These are phyloP conservation scores for Cryptosporidium felis DNA, from an alignment of 169 alveolate genomes.

Conservation along the genomic window DNA sequence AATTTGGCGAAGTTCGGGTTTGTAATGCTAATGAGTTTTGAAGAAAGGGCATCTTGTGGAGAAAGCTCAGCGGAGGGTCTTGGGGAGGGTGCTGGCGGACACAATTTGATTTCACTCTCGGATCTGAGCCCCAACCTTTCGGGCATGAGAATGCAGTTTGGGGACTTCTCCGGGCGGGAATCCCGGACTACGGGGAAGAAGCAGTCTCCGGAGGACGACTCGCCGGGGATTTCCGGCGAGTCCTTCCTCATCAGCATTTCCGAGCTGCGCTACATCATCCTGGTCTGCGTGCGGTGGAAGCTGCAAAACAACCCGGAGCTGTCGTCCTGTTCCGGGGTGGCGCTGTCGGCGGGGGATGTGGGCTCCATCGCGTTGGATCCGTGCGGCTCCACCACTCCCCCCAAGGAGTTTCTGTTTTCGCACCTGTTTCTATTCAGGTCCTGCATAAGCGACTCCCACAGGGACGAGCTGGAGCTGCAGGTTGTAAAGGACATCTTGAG, in stretches of 20 bases:
- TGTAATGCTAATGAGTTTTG: constrained; percentile 30
- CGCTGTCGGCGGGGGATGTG: not conserved
- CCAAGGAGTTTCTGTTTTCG: constrained; percentile 10
- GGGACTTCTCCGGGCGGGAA: not conserved
- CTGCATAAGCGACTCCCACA: constrained; percentile 35
- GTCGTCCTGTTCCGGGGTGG: not conserved
- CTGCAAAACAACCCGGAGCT: constrained; percentile 19
- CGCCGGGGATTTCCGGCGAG: not conserved
- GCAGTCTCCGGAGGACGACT: too few species aligned
- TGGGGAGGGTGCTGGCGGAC: not conserved
- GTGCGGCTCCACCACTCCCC: constrained; percentile 5
- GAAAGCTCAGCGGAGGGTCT: not conserved
- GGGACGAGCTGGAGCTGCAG: constrained; percentile 41
- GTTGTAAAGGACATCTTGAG: constrained; percentile 21
- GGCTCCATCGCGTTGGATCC: not conserved
- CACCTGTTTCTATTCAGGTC: constrained; percentile 37
- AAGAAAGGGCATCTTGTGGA: constrained; percentile 7
- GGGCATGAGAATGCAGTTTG: not conserved
- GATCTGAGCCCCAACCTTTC: constrained; percentile 18
- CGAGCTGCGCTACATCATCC: constrained; percentile 42
- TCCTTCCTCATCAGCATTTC: constrained; percentile 5
- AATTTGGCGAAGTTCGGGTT: not conserved
- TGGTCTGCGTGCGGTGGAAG: constrained; percentile 57
- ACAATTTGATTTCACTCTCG: not conserved
- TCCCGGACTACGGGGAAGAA: not conserved